These are phyloP conservation scores for Pichia eremophila DNA, from an alignment of 805 yeast genomes.

Conservation along the genomic window DNA sequence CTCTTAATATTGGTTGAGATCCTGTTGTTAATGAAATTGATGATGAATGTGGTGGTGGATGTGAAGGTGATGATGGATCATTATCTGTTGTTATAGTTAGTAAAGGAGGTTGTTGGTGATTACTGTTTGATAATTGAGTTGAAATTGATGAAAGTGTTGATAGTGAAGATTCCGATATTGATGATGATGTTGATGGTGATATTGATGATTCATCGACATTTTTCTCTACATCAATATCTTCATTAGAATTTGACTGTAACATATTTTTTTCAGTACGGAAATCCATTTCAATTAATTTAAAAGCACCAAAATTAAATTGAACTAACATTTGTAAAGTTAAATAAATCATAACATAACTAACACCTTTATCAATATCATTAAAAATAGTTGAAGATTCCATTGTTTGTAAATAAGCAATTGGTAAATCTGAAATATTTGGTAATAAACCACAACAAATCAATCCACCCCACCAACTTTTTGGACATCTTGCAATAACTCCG, in stretches of 20 bases:
- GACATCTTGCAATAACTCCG: conserved; percentile 47
- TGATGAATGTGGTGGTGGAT: not conserved
- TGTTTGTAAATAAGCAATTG: conserved; percentile 75
- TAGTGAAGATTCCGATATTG: not conserved
- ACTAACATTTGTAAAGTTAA: conserved; percentile 56
- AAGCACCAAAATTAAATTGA: conserved; percentile 72
- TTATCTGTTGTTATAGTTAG: not conserved
- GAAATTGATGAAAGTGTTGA: not conserved
- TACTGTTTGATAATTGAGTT: too few species aligned
- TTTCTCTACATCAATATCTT: not conserved
- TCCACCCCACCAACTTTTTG: conserved; percentile 72
- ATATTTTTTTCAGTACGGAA: conserved; percentile 31
- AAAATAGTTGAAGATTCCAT: conserved; percentile 56
- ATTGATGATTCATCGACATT: not conserved
- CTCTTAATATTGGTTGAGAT: not conserved
- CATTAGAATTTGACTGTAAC: not conserved
- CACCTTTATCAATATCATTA: conserved; percentile 57
- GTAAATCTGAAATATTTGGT: conserved; percentile 74
- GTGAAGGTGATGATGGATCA: not conserved
- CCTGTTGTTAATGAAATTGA: not conserved
- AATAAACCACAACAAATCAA: conserved; percentile 56
- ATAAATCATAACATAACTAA: conserved; percentile 77
- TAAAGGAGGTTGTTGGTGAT: not conserved
- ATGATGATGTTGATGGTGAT: not conserved
- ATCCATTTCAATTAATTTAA: conserved; percentile 63